A percentile compares a stretch with the other conserved stretches of the same genome.
Conservation (phyloP, 2,329 filamentous ascomycete genomes). For the Colletotrichum sp. region DNA sequence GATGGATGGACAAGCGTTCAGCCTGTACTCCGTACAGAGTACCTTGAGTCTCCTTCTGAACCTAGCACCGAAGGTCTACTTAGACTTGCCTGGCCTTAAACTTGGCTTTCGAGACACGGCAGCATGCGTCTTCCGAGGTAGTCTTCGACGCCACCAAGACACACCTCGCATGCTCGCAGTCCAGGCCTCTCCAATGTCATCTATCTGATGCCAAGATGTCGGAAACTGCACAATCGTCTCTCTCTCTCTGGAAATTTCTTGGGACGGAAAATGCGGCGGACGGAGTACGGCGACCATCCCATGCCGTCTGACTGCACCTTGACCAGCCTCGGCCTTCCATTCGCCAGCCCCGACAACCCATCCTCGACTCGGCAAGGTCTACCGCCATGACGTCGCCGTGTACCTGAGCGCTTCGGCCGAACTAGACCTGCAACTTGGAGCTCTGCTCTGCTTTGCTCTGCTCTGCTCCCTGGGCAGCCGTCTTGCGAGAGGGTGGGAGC, state of each 20-base stretch:
- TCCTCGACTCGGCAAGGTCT: neutral
- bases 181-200: neutral
- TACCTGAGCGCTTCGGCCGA: slow-evolving; percentile 10
- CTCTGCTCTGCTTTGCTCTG: neutral
- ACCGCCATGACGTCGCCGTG: slow-evolving; percentile 9
- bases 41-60: neutral
- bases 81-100: neutral
- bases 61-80: neutral
- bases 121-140: neutral
- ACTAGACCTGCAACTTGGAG: neutral
- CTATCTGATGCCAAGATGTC: neutral
- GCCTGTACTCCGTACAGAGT: neutral
- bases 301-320: neutral
- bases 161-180: neutral
- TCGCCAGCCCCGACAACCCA: neutral
- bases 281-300: neutral
- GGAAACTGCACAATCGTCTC: neutral
- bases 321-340: neutral
- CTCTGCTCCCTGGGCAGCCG: neutral
- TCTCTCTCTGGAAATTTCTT: neutral
- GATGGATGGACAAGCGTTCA: neutral
- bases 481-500: neutral
- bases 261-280: neutral
- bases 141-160: neutral
- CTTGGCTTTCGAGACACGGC: slow-evolving; percentile 4